Evolutionary conservation across 352 stramenopile genomes (phyloP).

Genomic region (Globisporangium alternatum): DNA sequence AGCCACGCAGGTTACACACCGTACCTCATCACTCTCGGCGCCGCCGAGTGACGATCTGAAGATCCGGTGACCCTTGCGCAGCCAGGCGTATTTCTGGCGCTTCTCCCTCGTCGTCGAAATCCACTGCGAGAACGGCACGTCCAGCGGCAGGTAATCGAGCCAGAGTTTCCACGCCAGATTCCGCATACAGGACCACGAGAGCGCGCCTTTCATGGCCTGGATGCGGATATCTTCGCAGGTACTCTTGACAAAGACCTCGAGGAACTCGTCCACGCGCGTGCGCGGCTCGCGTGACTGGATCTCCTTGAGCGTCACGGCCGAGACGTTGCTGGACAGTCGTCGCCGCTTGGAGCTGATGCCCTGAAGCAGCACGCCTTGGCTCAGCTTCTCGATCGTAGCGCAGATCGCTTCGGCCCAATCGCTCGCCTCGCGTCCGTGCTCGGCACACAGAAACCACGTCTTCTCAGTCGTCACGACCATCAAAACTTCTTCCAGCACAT

Average conservation of each 20-base stretch:
- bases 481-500: conserved; percentile 71
- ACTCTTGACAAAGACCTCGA: conserved; percentile 67
- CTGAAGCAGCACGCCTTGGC: conserved; percentile 19
- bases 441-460: conserved; percentile 79
- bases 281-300: conserved; percentile 55
- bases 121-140: conserved; percentile 53
- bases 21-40: conserved; percentile 27
- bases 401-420: conserved; percentile 70
- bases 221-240: conserved; percentile 41
- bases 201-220: conserved; percentile 55
- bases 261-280: conserved; percentile 62
- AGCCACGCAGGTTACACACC: too few species aligned
- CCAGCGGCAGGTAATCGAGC: conserved; percentile 49
- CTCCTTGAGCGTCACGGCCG: conserved; percentile 45
- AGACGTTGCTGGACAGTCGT: conserved; percentile 44
- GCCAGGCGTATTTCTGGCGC: conserved; percentile 38
- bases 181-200: conserved; percentile 74
- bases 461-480: conserved; percentile 76
- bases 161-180: conserved; percentile 72
- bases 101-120: conserved; percentile 28
- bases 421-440: conserved; percentile 45
- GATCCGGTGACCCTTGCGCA: conserved; percentile 28
- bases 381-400: conserved; percentile 47
- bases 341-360: conserved; percentile 19
- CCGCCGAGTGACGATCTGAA: conserved; percentile 30